Evolutionary conservation across 257 asterid species (phyloP), one percentile per base, ranked within the genome.

Genomic region (Nicotiana attenuata): DNA sequence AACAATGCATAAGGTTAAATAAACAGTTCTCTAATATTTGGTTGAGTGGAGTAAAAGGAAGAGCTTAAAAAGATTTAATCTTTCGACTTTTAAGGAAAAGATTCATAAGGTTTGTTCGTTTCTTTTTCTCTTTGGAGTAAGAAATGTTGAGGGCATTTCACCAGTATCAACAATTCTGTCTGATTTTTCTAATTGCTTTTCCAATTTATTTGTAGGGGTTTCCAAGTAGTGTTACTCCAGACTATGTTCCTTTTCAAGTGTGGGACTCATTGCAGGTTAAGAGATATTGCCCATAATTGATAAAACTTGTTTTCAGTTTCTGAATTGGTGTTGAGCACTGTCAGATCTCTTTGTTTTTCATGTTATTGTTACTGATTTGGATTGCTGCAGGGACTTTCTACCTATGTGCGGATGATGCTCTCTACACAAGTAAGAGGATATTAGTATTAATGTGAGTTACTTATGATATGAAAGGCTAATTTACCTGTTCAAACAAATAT

Each of bases 251-350:
- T 76, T 96, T 94, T 80, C 99, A 96, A 85, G 75, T 94, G 76
- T 96, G 99, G 99, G 98, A 96, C 84, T 92, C 91, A 6, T 89
- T 96, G 89, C 99, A 96, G 99, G 99, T 94, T 80, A 79, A 24
- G 69, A 17, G n/a, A 41, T 76, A 28, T 80, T 22, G 24, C 63
- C 80, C 45, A 24, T 75, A 41, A 41, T 41, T 41, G 3, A 9
- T 41, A 69, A 47, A 10, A 22, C 56, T 61, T 55, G 17, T 17
- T 80, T 16, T 64, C 28, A 47, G 14, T 61, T 82, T 57, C 4
- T 80, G 65, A 26, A 47, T 10, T 65, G 75, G 20, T 3, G 8
- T 71, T 47, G 78, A 45, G 35, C 1, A 1, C 0, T 5, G 35
- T 45, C 38, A 6, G n/a, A 71, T 45, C 22, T 15, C 28, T 26